A percentile compares a stretch with the other conserved stretches of the same genome.
Evolutionary conservation across 768 basidiomycete species (phyloP).

Genomic region (Boletus sensibilis): DNA sequence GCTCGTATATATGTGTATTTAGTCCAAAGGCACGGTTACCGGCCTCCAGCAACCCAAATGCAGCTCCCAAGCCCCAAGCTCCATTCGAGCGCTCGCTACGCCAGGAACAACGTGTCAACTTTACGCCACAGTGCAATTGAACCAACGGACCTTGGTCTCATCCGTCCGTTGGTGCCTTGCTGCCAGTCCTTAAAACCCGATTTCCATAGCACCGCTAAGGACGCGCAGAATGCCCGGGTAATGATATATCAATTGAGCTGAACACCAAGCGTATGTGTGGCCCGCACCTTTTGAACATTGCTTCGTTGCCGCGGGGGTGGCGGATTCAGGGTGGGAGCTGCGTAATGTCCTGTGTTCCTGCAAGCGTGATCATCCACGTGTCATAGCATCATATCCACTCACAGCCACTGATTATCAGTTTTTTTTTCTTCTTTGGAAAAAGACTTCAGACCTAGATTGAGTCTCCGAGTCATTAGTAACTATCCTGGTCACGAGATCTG

Average conservation of each 20-base stretch:
- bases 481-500: not conserved
- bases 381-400: not conserved
- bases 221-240: not conserved
- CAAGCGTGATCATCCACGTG: too few species aligned
- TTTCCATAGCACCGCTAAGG: not conserved
- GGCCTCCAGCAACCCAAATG: slow-evolving; percentile 11
- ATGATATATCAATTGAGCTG: not conserved
- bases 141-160: slow-evolving; percentile 8
- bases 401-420: too few species aligned
- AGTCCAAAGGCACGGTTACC: slow-evolving; percentile 5
- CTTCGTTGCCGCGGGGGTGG: not conserved
- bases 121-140: slow-evolving; percentile 18
- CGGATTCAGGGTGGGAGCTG: not conserved
- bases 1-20: slow-evolving; percentile 7
- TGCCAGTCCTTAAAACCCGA: not conserved
- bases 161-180: not conserved
- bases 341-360: not conserved
- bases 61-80: not conserved
- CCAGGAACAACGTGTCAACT: slow-evolving; percentile 14
- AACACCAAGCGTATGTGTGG: too few species aligned
- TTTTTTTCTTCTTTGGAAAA: too few species aligned
- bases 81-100: slow-evolving; percentile 2
- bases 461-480: too few species aligned
- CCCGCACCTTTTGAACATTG: not conserved
- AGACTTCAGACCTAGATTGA: not conserved